Conservation (phyloP, 176 grass and related monocot genomes). For the Ensete glaucum region DNA sequence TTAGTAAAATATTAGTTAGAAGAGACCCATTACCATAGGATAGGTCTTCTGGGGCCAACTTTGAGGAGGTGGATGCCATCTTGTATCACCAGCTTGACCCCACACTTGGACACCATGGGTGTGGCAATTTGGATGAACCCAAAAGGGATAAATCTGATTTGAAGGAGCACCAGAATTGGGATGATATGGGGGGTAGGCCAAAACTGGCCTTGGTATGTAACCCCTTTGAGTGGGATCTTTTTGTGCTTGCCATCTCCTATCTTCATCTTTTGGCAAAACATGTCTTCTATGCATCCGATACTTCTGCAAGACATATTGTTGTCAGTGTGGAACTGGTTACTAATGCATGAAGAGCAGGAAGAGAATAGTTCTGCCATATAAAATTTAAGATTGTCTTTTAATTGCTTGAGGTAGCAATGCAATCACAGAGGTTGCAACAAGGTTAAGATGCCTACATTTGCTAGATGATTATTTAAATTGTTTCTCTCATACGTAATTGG, state of each 20-base stretch:
- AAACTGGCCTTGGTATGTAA: conserved; percentile 31
- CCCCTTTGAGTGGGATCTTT: conserved; percentile 7
- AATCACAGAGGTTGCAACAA: too few species aligned
- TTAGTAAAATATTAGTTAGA: too few species aligned
- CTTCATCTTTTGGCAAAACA: conserved; percentile 33
- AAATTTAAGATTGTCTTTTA: too few species aligned
- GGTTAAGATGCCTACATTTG: too few species aligned
- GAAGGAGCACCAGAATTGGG: conserved; percentile 16
- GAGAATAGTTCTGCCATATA: too few species aligned
- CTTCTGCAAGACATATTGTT: conserved; percentile 18
- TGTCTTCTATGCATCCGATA: conserved; percentile 34
- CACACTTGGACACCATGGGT: conserved; percentile 9
- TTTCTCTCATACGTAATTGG: too few species aligned
- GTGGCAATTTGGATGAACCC: conserved; percentile 20
- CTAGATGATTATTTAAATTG: too few species aligned
- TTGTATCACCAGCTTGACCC: conserved; percentile 14
- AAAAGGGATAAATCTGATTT: conserved; percentile 13
- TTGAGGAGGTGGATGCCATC: conserved; percentile 32
- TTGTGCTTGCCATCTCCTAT: conserved; percentile 18
- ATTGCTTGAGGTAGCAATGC: too few species aligned
- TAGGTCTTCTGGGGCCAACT: conserved; percentile 26
- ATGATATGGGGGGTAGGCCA: conserved; percentile 24
- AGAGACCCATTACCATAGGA: conserved; percentile 9
- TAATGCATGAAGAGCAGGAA: too few species aligned
- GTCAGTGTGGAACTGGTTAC: too few species aligned